Percentiles rank a stretch among this genome's conserved stretches.
Evolutionary conservation across 2,329 filamentous ascomycete species (phyloP).

Genomic region (Coleophoma crateriformis): DNA sequence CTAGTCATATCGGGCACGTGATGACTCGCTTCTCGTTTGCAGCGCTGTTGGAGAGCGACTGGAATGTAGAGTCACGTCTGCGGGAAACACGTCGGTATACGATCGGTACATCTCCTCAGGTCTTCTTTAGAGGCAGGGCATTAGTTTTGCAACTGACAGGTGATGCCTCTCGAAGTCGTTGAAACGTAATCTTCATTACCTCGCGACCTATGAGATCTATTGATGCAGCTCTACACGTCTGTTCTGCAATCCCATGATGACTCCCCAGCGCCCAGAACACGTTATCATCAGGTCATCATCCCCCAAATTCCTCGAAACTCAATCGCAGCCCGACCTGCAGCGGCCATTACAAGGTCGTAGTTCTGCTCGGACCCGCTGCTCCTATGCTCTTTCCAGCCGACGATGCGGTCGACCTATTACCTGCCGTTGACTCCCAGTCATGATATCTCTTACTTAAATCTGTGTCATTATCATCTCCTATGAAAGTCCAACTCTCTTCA

Average conservation of each 20-base stretch:
- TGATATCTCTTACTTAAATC: conserved; percentile 23
- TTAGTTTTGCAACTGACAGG: no score
- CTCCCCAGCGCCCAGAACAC: background rate
- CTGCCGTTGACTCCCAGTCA: conserved; percentile 24
- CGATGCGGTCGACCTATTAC: background rate
- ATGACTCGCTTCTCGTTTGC: no score
- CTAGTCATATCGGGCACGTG: no score
- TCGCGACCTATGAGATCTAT: background rate
- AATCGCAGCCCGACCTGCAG: background rate
- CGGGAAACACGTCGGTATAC: no score
- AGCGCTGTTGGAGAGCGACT: no score
- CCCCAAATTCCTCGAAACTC: background rate
- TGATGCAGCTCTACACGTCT: background rate
- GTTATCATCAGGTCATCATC: background rate
- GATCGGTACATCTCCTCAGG: no score
- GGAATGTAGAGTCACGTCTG: no score
- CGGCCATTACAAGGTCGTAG: background rate
- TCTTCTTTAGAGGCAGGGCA: no score
- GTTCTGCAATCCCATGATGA: background rate
- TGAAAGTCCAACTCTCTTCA: conserved; percentile 90
- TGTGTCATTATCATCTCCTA: conserved; percentile 46
- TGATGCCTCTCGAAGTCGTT: no score
- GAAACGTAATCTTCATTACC: no score
- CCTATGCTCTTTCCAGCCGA: background rate
- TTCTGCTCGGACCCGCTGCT: background rate